Conservation (phyloP, 805 yeast species). For the Candida coleopterorum region DNA sequence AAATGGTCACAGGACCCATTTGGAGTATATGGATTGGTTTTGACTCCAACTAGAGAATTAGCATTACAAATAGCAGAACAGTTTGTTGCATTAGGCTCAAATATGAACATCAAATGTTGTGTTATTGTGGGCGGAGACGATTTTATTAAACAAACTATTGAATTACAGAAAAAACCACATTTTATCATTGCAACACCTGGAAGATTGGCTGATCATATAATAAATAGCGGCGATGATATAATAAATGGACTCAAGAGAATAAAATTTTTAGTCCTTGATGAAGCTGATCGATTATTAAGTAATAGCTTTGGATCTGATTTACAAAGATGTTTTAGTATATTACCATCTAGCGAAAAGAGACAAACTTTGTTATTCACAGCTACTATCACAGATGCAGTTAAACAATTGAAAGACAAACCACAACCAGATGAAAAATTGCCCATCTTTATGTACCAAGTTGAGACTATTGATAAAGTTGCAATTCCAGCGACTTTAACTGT, state of each 20-base stretch:
- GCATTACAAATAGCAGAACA: slow-evolving; percentile 98
- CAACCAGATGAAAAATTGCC: slow-evolving; percentile 50
- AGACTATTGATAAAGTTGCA: slow-evolving; percentile 67
- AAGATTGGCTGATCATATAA: slow-evolving; percentile 85
- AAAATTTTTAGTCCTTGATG: slow-evolving; percentile 84
- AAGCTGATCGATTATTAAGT: slow-evolving; percentile 88
- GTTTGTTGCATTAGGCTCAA: slow-evolving; percentile 86
- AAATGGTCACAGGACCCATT: slow-evolving; percentile 94
- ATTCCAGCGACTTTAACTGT: slow-evolving; percentile 70
- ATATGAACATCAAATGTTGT: slow-evolving; percentile 76
- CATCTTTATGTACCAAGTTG: slow-evolving; percentile 71
- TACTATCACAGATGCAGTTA: slow-evolving; percentile 89
- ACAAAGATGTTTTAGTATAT: slow-evolving; percentile 59
- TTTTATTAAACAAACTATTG: slow-evolving; percentile 81
- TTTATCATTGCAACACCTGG: slow-evolving; percentile 98
- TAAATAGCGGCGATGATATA: slow-evolving; percentile 85
- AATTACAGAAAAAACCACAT: slow-evolving; percentile 81
- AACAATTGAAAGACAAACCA: slow-evolving; percentile 65
- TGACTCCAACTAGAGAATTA: slow-evolving; percentile 91
- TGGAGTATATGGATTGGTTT: slow-evolving; percentile 83
- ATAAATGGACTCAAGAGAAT: slow-evolving; percentile 72
- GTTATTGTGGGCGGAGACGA: slow-evolving; percentile 95
- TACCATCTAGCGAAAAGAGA: slow-evolving; percentile 69
- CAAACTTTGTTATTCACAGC: slow-evolving; percentile 94
- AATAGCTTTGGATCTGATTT: slow-evolving; percentile 80